Base-by-base conservation (phyloP, 305 asterid genomes). In the Fraxinus platypoda region DNA sequence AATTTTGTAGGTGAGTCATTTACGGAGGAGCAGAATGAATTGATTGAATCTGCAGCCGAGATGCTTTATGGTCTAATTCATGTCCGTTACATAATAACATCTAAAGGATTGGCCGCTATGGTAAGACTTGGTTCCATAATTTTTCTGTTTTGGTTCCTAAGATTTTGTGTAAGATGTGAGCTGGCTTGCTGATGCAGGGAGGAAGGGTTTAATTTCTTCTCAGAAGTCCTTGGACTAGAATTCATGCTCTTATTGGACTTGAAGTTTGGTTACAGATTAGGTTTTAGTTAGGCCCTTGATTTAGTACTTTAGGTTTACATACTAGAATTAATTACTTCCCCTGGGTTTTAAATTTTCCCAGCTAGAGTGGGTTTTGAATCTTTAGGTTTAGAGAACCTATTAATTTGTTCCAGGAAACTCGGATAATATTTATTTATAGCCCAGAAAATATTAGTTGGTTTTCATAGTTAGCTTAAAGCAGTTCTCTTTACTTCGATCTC, bases 11-110 rank as follows among this genome's bases (percentile, higher is more conserved):
- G 90, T 70, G 91, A 86, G 77, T 82, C 86, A 84, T 86, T 89
- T 87, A 84, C 93, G 70, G 93, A 90, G 83, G 90, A 89, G 85
- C 93, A 90, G 89, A 87, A 88, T 74, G 93, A 89, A 83, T 81
- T 88, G 81, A 87, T 90, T 66, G 93, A 90, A 89, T 90, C 93
- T 21, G 90, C 93, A 35, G 93, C 93, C 12, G 93, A 90, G 89
- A 87, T 90, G 91, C 94, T 91, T 54, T 89, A 89, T 78, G 94
- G 94, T 35, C 88, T 91, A 35, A 91, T 89, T 33, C 94, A 91
- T 78, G 90, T 88, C 52, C 88, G 94, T 74, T 91, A 86, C 89
- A 91, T 88, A 71, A 82, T 91, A 85, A 91, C 94, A 54, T 86
- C 94, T 59, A 91, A 89, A 70, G 94, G 94, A 84, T 71, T 89